Base-by-base conservation (phyloP, 257 asterid species). In the Nicotiana paniculata region DNA sequence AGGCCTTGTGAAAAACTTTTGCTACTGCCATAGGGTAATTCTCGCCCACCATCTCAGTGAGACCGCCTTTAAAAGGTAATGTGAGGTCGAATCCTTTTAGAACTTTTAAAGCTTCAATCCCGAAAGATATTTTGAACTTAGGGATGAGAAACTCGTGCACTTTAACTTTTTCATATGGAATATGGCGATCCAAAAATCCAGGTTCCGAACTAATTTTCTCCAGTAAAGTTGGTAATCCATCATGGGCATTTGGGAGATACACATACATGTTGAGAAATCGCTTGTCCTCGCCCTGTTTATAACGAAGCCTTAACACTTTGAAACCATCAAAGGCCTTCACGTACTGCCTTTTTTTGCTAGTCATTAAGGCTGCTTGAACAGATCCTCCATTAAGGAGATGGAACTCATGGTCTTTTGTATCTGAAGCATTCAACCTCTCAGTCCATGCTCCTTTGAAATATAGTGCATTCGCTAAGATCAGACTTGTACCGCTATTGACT, bases 391-490 rank as follows among this genome's bases (percentile, higher is more conserved):
- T 48, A 7, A 77, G 46, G 62, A 87, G 90, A 59, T 76, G 74
- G 46, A 87, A 87, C 2, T 82, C 83, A 15, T 53, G 67, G 3
- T 80, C 85, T 37, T 65, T 81, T 48, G 87, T 83, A 35, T 62
- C 39, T 26, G 84, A 77, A 57, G 84, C 83, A 32, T 87, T 82
- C 21, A 85, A 83, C 58, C 84, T 84, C 11, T 82, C 74, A 4
- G 62, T 70, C 90, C 89, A 82, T 6, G 74, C 84, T 67, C 89
- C 89, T 84, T 88, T 84, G 26, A 84, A 86, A 76, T 86, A 84
- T n/a, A 88, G 59, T 32, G 88, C 89, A 81, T 84, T 86, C 51
- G 85, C 89, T 37, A 88, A 68, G 17, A 88, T 17, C 53, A 88
- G 72, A 51, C 80, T 68, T 3, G 89, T 83, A 28, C 26, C 6